Conservation (phyloP, 495 filamentous ascomycete genomes). For the Neurospora sp. region DNA sequence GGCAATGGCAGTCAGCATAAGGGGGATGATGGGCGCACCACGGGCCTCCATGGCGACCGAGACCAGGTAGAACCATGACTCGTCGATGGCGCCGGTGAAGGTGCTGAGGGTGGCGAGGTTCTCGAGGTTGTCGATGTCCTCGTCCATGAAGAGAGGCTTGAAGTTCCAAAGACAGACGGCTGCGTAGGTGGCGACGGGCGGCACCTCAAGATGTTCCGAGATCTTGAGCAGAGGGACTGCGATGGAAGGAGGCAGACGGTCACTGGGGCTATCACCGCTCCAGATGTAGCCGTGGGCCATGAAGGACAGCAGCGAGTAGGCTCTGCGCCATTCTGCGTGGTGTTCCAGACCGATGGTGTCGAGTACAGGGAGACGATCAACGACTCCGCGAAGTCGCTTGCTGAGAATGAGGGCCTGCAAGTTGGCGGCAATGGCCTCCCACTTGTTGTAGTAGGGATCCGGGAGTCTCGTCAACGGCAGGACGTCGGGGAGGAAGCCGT, state of each 20-base stretch:
- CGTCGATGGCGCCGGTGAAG: slow-evolving; percentile 91
- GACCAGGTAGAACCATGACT: slow-evolving; percentile 96
- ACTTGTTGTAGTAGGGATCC: slow-evolving; percentile 83
- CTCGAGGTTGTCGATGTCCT: slow-evolving; percentile 68
- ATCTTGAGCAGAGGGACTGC: slow-evolving; percentile 72
- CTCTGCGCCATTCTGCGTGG: slow-evolving; percentile 84
- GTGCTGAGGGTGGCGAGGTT: slow-evolving; percentile 80
- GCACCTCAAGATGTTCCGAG: slow-evolving; percentile 74
- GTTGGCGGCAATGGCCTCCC: slow-evolving; percentile 77
- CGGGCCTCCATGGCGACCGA: slow-evolving; percentile 94
- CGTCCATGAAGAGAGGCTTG: slow-evolving; percentile 73
- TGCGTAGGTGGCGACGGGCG: slow-evolving; percentile 91
- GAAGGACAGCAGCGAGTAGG: slow-evolving; percentile 79
- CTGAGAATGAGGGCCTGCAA: slow-evolving; percentile 80
- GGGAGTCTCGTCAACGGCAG: slow-evolving; percentile 71
- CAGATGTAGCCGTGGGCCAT: slow-evolving; percentile 92
- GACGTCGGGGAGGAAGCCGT: slow-evolving; percentile 82
- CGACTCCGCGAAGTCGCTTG: slow-evolving; percentile 62
- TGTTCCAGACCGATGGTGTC: slow-evolving; percentile 67
- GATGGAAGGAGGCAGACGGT: slow-evolving; percentile 78
- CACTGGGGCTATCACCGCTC: slow-evolving; percentile 71
- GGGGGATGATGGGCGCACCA: slow-evolving; percentile 74
- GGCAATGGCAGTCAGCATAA: slow-evolving; percentile 79
- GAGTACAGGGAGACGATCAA: slow-evolving; percentile 72
- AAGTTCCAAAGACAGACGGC: slow-evolving; percentile 93